Evolutionary conservation across 176 grass and related monocot genomes (phyloP).

Genomic region (Bolboschoenus planiculmis): DNA sequence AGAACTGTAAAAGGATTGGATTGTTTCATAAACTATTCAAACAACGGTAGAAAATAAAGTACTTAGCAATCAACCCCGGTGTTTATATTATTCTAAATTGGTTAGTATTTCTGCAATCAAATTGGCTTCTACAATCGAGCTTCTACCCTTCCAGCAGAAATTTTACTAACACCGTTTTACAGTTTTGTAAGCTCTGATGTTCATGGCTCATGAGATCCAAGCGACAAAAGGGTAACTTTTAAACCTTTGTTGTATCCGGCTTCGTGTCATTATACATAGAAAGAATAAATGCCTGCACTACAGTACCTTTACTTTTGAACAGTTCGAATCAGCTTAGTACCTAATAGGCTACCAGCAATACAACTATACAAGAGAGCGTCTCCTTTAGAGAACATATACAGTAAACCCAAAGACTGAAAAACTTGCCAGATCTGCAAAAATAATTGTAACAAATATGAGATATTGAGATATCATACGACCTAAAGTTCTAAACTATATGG

Average conservation of each 20-base stretch:
- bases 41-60: too few relatives aligned
- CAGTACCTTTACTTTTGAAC: neutral
- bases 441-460: slow-evolving; percentile 44
- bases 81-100: too few relatives aligned
- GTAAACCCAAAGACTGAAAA: neutral
- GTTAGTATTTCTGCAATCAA: neutral
- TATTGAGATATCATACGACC: slow-evolving; percentile 23
- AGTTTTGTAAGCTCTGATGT: neutral
- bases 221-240: neutral
- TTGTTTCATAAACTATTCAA: too few relatives aligned
- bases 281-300: neutral
- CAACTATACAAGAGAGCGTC: neutral
- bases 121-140: neutral
- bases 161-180: neutral
- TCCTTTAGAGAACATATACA: neutral
- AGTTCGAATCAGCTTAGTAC: neutral
- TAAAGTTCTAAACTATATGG: slow-evolving; percentile 31
- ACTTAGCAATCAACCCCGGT: too few relatives aligned
- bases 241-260: neutral
- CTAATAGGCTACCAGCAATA: neutral
- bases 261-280: neutral
- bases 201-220: neutral
- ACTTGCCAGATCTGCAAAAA: slow-evolving; percentile 24
- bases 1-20: too few relatives aligned
- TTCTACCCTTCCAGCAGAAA: neutral